These are phyloP conservation scores for Backusella macrospora DNA, from an alignment of 192 early-diverging fungal genomes.

Conservation along the genomic window DNA sequence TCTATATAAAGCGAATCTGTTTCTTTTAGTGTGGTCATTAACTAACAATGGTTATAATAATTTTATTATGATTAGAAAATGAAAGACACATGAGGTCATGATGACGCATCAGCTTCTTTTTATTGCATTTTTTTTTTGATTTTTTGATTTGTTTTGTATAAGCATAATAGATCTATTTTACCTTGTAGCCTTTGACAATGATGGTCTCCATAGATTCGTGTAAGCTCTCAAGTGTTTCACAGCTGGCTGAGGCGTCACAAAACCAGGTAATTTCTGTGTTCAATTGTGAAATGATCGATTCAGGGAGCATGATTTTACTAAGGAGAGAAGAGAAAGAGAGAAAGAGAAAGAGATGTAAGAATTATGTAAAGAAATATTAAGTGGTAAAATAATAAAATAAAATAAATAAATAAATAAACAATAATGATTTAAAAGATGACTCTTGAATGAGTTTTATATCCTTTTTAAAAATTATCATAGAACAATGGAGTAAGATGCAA, in stretches of 20 bases:
- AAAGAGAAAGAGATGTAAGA: not conserved
- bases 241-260: conserved; percentile 9
- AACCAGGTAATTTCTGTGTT: not conserved
- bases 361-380: not conserved
- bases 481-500: not conserved
- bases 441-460: not conserved
- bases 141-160: too few species aligned
- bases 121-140: not conserved
- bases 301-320: not conserved
- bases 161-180: not conserved
- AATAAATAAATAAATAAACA: not conserved
- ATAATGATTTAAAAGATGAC: conserved; percentile 8
- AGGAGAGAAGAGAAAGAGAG: not conserved
- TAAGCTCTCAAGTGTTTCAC: conserved; percentile 13
- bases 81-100: not conserved
- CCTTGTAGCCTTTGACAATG: conserved; percentile 5
- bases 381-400: not conserved
- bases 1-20: conserved; percentile 12
- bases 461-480: not conserved
- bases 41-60: not conserved
- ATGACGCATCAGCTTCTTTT: not conserved
- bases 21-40: conserved; percentile 11
- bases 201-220: conserved; percentile 11
- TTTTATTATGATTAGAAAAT: not conserved
- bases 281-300: not conserved